phyloP scores from a whole-genome alignment of 208 protist genomes.

The Acanthamoeba triangularis region DNA sequence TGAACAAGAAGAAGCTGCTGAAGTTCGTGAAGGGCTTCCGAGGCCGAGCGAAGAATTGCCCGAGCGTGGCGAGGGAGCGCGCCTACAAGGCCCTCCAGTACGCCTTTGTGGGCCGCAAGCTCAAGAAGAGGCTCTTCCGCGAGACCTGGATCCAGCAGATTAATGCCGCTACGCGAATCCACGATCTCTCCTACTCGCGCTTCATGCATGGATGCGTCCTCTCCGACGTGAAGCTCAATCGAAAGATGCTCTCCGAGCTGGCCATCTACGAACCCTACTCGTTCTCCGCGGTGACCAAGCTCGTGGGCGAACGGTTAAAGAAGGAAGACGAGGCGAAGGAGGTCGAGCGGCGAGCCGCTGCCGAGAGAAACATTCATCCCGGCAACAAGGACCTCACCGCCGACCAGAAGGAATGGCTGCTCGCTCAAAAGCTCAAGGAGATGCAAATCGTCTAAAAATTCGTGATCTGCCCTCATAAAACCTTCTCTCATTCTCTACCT shows the following conservation, averaged over 20 bases:
- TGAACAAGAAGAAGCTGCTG: constrained; percentile 73
- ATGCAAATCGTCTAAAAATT: background rate
- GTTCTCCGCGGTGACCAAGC: constrained; percentile 47
- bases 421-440: constrained; percentile 39
- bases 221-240: constrained; percentile 36
- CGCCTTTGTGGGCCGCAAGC: constrained; percentile 29
- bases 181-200: constrained; percentile 15
- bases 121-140: constrained; percentile 68
- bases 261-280: constrained; percentile 74
- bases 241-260: constrained; percentile 68
- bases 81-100: constrained; percentile 71
- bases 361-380: background rate
- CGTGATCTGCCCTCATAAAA: background rate
- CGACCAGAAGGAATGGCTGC: constrained; percentile 24
- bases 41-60: constrained; percentile 67
- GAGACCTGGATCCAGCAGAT: constrained; percentile 64
- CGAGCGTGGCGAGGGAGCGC: constrained; percentile 24
- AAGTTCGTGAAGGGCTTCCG: constrained; percentile 71
- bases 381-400: background rate
- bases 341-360: background rate
- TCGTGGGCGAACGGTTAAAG: constrained; percentile 54
- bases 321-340: background rate
- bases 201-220: constrained; percentile 48
- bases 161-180: constrained; percentile 32
- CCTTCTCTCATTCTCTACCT: background rate